Evolutionary conservation across 805 yeast species (phyloP).

Genomic region (Saturnispora halmiae): DNA sequence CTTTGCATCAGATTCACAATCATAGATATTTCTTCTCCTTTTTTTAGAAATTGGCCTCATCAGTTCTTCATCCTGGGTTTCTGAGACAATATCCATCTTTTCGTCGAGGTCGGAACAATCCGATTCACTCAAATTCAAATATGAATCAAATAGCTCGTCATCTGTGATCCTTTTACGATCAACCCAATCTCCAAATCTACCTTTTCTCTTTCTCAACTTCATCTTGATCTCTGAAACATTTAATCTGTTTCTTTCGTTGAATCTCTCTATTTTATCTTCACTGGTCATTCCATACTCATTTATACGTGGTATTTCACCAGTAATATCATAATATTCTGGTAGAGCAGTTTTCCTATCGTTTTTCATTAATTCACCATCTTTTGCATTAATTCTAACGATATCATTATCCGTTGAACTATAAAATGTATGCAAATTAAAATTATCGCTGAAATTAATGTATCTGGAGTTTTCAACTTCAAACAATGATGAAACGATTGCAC

Average conservation of each 20-base stretch:
- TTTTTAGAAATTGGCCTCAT: constrained; percentile 8
- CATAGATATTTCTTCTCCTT: constrained; percentile 27
- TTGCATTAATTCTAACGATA: constrained; percentile 34
- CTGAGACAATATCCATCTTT: constrained; percentile 22
- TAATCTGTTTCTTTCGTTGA: constrained; percentile 16
- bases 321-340: constrained; percentile 38
- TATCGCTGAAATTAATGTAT: constrained; percentile 37
- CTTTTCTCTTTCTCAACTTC: constrained; percentile 64
- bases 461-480: constrained; percentile 58
- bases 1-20: constrained; percentile 26
- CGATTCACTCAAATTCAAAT: constrained; percentile 32
- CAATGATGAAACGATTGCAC: constrained; percentile 63
- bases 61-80: constrained; percentile 3
- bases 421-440: constrained; percentile 39
- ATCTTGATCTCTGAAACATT: constrained; percentile 42
- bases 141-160: constrained; percentile 27
- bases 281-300: constrained; percentile 18
- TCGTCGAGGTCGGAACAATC: constrained; percentile 14
- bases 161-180: constrained; percentile 52
- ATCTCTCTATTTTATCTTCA: constrained; percentile 14
- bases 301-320: constrained; percentile 20
- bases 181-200: constrained; percentile 64
- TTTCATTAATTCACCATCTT: constrained; percentile 41
- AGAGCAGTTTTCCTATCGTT: constrained; percentile 28
- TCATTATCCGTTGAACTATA: constrained; percentile 24